phyloP scores from a whole-genome alignment of 441 rosid species.

The Populus trichocarpa region DNA sequence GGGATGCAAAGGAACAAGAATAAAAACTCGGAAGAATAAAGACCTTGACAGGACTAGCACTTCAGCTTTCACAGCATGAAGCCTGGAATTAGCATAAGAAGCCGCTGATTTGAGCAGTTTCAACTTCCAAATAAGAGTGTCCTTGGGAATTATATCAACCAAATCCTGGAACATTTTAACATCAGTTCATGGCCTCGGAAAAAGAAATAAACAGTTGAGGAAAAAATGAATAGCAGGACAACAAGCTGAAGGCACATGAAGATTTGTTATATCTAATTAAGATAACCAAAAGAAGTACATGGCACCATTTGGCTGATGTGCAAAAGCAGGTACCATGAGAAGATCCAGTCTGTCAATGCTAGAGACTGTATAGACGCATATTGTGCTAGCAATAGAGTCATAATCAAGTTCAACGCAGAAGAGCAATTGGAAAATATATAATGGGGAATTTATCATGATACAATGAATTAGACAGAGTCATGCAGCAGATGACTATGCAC shows the following conservation, averaged over 20 bases:
- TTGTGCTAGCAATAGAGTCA: background rate
- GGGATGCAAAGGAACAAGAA: background rate
- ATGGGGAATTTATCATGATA: background rate
- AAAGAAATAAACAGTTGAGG: background rate
- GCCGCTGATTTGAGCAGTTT: constrained; percentile 66
- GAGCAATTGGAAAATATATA: background rate
- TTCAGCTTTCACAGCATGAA: constrained; percentile 92
- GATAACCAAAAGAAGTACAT: background rate
- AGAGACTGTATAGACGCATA: background rate
- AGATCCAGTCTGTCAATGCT: background rate
- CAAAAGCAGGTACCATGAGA: background rate
- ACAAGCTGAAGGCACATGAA: background rate
- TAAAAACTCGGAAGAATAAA: constrained; percentile 2
- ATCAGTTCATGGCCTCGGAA: background rate
- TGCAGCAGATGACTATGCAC: background rate
- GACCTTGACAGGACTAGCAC: constrained; percentile 82
- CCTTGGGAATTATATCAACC: constrained; percentile 59
- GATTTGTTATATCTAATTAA: background rate
- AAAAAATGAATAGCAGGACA: background rate
- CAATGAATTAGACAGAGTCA: background rate
- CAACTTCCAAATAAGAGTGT: constrained; percentile 80
- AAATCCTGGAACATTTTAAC: constrained; percentile 36
- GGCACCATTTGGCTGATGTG: background rate
- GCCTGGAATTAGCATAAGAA: constrained; percentile 80
- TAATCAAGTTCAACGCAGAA: background rate